These are phyloP conservation scores for Yarrowia porcina DNA, from an alignment of 805 yeast species.

Conservation along the genomic window DNA sequence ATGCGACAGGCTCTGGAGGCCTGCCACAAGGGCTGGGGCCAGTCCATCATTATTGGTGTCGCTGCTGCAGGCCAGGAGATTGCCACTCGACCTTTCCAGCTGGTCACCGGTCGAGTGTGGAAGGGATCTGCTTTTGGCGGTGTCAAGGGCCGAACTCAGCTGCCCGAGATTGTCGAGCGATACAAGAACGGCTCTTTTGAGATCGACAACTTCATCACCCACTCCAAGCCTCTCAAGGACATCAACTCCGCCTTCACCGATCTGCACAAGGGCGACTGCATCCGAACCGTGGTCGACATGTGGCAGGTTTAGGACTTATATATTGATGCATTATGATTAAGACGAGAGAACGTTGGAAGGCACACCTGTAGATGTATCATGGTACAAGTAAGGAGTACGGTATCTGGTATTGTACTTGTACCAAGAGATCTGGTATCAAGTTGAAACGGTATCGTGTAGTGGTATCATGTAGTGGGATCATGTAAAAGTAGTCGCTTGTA, in stretches of 20 bases:
- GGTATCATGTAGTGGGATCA: no score
- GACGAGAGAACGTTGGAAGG: no score
- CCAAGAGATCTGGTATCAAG: no score
- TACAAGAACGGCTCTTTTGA: constrained; percentile 76
- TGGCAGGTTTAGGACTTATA: constrained; percentile 19
- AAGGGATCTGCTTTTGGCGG: constrained; percentile 99
- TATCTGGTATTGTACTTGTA: no score
- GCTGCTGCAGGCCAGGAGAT: constrained; percentile 98
- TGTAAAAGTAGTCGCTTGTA: no score
- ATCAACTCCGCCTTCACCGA: constrained; percentile 91
- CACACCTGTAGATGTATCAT: no score
- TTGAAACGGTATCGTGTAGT: no score
- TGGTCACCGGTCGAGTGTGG: constrained; percentile 99
- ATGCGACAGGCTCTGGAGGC: constrained; percentile 97
- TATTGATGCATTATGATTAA: no score
- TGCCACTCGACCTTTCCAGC: constrained; percentile 95
- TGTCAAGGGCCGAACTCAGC: constrained; percentile 93
- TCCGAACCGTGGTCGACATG: constrained; percentile 72
- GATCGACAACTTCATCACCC: constrained; percentile 94
- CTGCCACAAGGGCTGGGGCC: constrained; percentile 99
- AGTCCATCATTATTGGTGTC: constrained; percentile 91
- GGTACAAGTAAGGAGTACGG: no score
- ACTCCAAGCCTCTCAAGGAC: constrained; percentile 70
- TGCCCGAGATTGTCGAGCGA: constrained; percentile 85
- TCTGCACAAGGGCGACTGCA: constrained; percentile 89